Conservation (phyloP, 2,329 filamentous ascomycete genomes). For the Fonsecaea monophora region DNA sequence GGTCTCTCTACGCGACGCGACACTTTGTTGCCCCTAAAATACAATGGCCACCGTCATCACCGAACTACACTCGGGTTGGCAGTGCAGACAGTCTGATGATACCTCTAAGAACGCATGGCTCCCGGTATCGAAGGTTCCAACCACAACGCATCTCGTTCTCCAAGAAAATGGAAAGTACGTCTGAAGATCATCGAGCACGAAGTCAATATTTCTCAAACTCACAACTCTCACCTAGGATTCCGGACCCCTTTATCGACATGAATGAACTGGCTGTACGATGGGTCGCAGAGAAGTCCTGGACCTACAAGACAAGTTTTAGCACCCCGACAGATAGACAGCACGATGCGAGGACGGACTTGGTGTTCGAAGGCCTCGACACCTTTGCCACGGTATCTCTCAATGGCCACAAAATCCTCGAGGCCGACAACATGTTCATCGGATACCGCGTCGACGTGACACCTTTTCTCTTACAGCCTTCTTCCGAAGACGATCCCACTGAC, state of each 20-base stretch:
- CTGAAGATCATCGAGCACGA: neutral
- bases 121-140: slow-evolving; percentile 45
- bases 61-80: slow-evolving; percentile 42
- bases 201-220: neutral
- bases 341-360: slow-evolving; percentile 62
- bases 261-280: slow-evolving; percentile 76
- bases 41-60: neutral
- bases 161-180: slow-evolving; percentile 47
- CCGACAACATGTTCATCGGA: slow-evolving; percentile 80
- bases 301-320: slow-evolving; percentile 69
- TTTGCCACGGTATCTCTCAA: slow-evolving; percentile 76
- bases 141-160: slow-evolving; percentile 49
- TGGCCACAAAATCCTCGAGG: slow-evolving; percentile 68
- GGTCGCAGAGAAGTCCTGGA: slow-evolving; percentile 75
- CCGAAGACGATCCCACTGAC: slow-evolving; percentile 20
- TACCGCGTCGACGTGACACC: slow-evolving; percentile 72
- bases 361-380: slow-evolving; percentile 80
- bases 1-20: neutral
- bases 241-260: slow-evolving; percentile 74
- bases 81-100: slow-evolving; percentile 45
- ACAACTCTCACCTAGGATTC: slow-evolving; percentile 18
- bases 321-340: slow-evolving; percentile 47
- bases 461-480: slow-evolving; percentile 47
- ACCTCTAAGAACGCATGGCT: slow-evolving; percentile 44
- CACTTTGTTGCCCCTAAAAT: neutral